Conservation (phyloP, 192 early-diverging fungal genomes). For the Spinellus fusiger region DNA sequence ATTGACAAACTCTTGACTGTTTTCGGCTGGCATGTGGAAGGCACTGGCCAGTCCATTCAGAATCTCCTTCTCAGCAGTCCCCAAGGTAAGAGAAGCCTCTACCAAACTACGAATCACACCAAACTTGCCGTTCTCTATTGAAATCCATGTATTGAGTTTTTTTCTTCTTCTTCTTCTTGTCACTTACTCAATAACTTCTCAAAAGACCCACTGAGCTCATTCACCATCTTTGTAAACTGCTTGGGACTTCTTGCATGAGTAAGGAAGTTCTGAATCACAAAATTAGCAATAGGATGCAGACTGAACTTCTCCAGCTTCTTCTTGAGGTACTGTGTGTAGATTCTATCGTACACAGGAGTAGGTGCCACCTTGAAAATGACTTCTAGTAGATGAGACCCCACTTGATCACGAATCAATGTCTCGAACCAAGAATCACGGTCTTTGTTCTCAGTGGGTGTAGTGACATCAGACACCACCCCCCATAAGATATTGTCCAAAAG, state of each 20-base stretch:
- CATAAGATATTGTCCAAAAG: conserved; percentile 52
- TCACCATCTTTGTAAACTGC: conserved; percentile 61
- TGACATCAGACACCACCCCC: conserved; percentile 46
- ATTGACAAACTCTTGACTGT: conserved; percentile 44
- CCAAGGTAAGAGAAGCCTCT: conserved; percentile 55
- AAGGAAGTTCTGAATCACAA: conserved; percentile 78
- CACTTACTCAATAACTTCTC: conserved; percentile 55
- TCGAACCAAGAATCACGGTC: conserved; percentile 49
- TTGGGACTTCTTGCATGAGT: conserved; percentile 49
- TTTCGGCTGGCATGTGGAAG: conserved; percentile 44
- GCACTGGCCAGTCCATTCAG: conserved; percentile 49
- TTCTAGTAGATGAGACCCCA: conserved; percentile 80
- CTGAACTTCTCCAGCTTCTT: conserved; percentile 55
- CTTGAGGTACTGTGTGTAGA: conserved; percentile 64
- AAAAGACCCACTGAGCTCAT: conserved; percentile 51
- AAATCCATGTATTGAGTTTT: background rate
- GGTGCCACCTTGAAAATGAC: conserved; percentile 55
- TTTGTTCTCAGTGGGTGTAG: conserved; percentile 28
- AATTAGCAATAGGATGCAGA: conserved; percentile 69
- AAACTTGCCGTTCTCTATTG: conserved; percentile 42
- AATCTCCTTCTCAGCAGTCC: conserved; percentile 52
- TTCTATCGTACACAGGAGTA: conserved; percentile 47
- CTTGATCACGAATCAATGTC: conserved; percentile 56
- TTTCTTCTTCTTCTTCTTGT: background rate
- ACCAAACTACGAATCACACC: conserved; percentile 69